Evolutionary conservation across 2,329 filamentous ascomycete species (phyloP), one percentile per base, ranked within the genome.

Genomic region (Epichloe hybrida): DNA sequence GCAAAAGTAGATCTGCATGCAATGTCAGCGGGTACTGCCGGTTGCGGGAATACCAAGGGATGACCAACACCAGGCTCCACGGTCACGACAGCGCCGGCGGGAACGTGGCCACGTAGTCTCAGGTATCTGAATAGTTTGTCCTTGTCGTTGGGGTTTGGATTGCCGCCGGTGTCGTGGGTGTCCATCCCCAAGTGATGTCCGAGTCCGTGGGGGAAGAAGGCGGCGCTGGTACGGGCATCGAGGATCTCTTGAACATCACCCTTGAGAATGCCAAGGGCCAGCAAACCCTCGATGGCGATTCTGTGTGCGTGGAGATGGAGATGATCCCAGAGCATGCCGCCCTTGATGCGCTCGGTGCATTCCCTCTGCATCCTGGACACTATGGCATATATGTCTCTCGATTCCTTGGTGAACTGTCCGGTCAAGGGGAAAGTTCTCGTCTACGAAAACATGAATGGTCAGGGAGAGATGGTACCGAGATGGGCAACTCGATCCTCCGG

Each of bases 131-230:
- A 97, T 76, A 96, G 80, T 37, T 79, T 72, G 64, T 98, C 90
- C 53, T 77, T 72, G 63, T 98, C 93, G 8, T 73, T 73, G 59
- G 86, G 88, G 66, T 90, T 84, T 37, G 86, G 74, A 63, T 88
- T 82, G 20, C 86, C 87, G 54, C 85, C 86, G 0, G 82, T 86
- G 62, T 96, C 90, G 65, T 96, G 90, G 2, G 89, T 94, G 64
- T 96, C 90, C 76, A 96, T 84, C 55, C 90, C 90, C 9, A 96
- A 72, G 64, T 95, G 91, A 67, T 96, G 90, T 0, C 90, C 90
- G 1, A 96, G 71, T 0, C 90, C 90, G 64, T 96, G 90, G 1
- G 90, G 90, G 62, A 95, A 87, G 72, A 96, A 96, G 2, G 89
- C 90, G 23, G 85, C 81, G 60, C 86, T 91, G n/a, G 88, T 87